Conservation (phyloP, 1,284 basidiomycete genomes). For the Rhizoctonia solani region DNA sequence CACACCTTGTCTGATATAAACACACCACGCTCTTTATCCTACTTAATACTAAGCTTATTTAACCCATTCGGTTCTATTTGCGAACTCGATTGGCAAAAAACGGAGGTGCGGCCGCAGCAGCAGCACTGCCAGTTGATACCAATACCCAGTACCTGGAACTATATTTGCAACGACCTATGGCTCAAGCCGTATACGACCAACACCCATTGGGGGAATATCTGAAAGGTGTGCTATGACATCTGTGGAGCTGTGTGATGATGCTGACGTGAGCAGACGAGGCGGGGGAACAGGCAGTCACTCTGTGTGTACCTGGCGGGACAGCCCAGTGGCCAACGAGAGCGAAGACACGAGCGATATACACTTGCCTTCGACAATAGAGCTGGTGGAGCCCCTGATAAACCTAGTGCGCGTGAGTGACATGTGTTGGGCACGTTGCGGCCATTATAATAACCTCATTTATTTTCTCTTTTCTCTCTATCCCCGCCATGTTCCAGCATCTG, state of each 20-base stretch:
- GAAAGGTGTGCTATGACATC: conserved; percentile 55
- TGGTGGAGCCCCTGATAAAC: conserved; percentile 45
- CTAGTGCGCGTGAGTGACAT: conserved; percentile 42
- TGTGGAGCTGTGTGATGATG: not conserved
- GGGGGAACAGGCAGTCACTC: conserved; percentile 39
- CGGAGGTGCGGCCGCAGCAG: conserved; percentile 12
- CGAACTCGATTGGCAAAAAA: not conserved
- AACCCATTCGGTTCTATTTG: not conserved
- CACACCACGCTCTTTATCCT: conserved; percentile 22
- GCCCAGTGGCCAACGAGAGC: conserved; percentile 16
- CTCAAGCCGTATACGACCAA: conserved; percentile 74
- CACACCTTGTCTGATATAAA: not conserved
- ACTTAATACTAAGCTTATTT: too few species aligned
- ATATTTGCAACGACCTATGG: conserved; percentile 54
- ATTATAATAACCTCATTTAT: conserved; percentile 30
- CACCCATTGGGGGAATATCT: conserved; percentile 77
- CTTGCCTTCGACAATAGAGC: conserved; percentile 17
- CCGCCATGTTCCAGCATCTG: conserved; percentile 44
- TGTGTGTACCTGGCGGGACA: conserved; percentile 35
- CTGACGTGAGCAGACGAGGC: conserved; percentile 34
- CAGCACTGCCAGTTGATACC: not conserved
- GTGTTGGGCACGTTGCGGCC: not conserved
- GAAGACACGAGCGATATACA: conserved; percentile 17
- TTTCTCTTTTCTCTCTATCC: conserved; percentile 47
- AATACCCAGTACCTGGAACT: not conserved